A percentile compares a stretch with the other conserved stretches of the same genome.
These are phyloP conservation scores for Tuber umbilicatum DNA, from an alignment of 495 filamentous ascomycete species.

Conservation along the genomic window DNA sequence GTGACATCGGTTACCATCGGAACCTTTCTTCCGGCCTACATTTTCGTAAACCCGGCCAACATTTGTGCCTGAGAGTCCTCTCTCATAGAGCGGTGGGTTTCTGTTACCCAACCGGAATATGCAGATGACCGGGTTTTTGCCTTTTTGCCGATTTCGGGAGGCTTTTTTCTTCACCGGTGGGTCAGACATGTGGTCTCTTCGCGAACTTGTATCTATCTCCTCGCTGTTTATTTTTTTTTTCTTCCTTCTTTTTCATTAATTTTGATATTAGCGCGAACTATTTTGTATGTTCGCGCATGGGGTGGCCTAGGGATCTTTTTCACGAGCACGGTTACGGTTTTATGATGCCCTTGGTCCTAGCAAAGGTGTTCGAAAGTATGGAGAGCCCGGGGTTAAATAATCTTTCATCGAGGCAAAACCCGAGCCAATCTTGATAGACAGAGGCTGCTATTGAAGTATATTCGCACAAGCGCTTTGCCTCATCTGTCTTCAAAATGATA, in stretches of 20 bases:
- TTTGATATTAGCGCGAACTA: not conserved
- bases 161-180: not conserved
- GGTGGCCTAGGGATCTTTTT: not conserved
- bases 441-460: not conserved
- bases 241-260: too few species aligned
- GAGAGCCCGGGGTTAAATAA: not conserved
- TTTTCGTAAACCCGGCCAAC: conserved; percentile 2
- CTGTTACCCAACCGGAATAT: conserved; percentile 1
- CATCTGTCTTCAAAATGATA: not conserved
- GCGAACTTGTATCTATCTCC: not conserved
- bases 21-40: not conserved
- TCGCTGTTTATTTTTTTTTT: not conserved
- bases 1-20: not conserved
- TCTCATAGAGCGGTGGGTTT: not conserved
- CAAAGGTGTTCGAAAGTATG: not conserved
- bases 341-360: not conserved
- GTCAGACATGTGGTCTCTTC: not conserved
- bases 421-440: not conserved
- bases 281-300: not conserved
- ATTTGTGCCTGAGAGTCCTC: not conserved
- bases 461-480: not conserved
- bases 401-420: not conserved
- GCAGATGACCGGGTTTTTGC: not conserved
- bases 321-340: not conserved
- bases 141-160: not conserved